Evolutionary conservation across 2,329 filamentous ascomycete genomes (phyloP), one percentile per base, ranked within the genome.

Genomic region (Fusarium sambucinum): DNA sequence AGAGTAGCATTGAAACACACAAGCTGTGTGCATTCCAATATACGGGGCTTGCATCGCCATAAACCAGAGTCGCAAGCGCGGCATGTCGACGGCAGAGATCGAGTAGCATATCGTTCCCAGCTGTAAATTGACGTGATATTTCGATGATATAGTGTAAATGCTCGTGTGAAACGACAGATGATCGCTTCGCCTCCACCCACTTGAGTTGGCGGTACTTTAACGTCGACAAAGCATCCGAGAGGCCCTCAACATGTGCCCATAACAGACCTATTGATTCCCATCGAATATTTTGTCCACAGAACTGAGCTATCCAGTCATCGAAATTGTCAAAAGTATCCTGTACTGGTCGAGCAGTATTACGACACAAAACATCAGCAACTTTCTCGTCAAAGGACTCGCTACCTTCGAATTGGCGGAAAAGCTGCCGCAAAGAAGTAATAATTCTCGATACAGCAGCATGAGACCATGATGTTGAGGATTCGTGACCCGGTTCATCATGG

Each of bases 231-330:
- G 66, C 66, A 38, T 69, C 66, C 7, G 60, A 69, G 5, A 69
- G 17, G 2, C 66, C 52, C 30, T 69, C 66, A 12, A 63, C 17
- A 41, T 69, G 66, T 46, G 70, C 67, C 74, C 71, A 83, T 1
- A 82, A 60, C 5, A 83, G 57, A 0, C 81, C 81, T 7, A 84
- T 53, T 0, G 80, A 77, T 58, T 84, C 82, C 82, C 82, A 84
- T 13, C 82, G 74, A 27, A 82, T 64, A 10, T 78, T 78, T 0
- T 64, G 66, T 0, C 81, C 82, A 1, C 73, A 75, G 55, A 84
- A 81, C 45, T 82, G 79, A 1, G 67, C 70, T 2, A 79, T 67
- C 80, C 81, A 84, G 17, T 69, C 69, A 13, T 77, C 62, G 0
- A 79, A 65, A 19, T 75, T 73, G 1, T 72, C 61, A 14, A 79